Evolutionary conservation across 169 alveolate species (phyloP), one percentile per base, ranked within the genome.

Genomic region (Plasmodium billcollinsi): DNA sequence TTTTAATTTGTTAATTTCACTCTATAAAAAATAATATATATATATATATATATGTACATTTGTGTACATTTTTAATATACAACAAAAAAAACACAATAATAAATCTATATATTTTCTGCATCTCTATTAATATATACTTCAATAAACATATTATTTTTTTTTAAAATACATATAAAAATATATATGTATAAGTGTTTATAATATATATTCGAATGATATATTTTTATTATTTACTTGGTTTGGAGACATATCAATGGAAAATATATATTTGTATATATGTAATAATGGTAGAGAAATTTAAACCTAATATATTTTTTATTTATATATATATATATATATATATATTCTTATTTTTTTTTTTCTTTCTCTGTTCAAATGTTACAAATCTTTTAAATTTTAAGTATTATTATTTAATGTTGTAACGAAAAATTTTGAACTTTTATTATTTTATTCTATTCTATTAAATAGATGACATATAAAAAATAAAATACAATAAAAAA

Each of bases 201-300:
- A 80, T 54, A 66, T 72, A 83, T 69, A 56, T 39, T 56, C 67
- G 91, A 69, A 69, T 69, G 65, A 54, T 20, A 9, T 50, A 52
- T 83, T 83, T 83, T 83, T 83, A 52, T 83, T 56, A 54, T 83
- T 83, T 83, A 83, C 91, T 83, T 83, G 91, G 73, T 73, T 83
- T 54, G 91, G 85, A 67, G 91, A 83, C 91, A 83, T 83, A 63
- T 83, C 83, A 83, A 83, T 2, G 91, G 59, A 70, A 21, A 47
- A 69, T 67, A 45, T 62, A 43, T 15, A 62, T 26, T 59, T 56
- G 70, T 69, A 54, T 61, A 69, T 78, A 56, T 56, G 21, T 56
- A 56, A 56, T 5, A 56, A 56, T 56, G 21, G 29, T 49, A 75
- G 9, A 50, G 15, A 45, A 45, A 69, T 45, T 39, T 33, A 20